These are phyloP conservation scores for Thymus quinquecostatus DNA, from an alignment of 257 asterid species.

Conservation along the genomic window DNA sequence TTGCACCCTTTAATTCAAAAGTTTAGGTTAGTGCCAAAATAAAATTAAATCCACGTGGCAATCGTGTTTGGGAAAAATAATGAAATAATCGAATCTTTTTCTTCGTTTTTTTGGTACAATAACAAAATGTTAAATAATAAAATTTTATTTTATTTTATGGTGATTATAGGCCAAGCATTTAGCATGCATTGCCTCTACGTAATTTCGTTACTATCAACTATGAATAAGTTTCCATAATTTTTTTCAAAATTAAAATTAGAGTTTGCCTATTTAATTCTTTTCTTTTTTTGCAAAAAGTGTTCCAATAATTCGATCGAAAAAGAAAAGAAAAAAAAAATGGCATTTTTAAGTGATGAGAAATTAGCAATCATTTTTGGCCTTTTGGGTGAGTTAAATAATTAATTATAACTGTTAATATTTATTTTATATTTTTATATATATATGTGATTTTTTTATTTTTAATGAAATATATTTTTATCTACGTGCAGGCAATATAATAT, in stretches of 20 bases:
- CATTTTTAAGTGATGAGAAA: constrained; percentile 36
- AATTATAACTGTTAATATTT: no score
- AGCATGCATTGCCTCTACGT: constrained; percentile 32
- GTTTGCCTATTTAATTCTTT: background rate
- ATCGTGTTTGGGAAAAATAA: background rate
- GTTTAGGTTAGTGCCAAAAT: constrained; percentile 14
- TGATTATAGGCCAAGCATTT: constrained; percentile 28
- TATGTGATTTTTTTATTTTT: background rate
- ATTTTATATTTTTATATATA: background rate
- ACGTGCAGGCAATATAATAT: constrained; percentile 56
- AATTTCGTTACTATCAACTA: constrained; percentile 27
- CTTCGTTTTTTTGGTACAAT: background rate
- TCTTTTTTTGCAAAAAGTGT: background rate
- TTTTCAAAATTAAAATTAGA: background rate
- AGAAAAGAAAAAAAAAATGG: constrained; percentile 33
- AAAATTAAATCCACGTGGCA: constrained; percentile 4
- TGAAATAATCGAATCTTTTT: background rate
- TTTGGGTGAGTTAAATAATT: constrained; percentile 40
- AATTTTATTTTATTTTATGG: background rate
- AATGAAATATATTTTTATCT: background rate
- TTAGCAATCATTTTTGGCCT: constrained; percentile 65
- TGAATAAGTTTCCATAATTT: constrained; percentile 28
- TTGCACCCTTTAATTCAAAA: constrained; percentile 4
- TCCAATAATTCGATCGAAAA: background rate
- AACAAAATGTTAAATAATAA: background rate